Conservation (phyloP, 179 eudicot species). For the Vitellaria paradoxa region DNA sequence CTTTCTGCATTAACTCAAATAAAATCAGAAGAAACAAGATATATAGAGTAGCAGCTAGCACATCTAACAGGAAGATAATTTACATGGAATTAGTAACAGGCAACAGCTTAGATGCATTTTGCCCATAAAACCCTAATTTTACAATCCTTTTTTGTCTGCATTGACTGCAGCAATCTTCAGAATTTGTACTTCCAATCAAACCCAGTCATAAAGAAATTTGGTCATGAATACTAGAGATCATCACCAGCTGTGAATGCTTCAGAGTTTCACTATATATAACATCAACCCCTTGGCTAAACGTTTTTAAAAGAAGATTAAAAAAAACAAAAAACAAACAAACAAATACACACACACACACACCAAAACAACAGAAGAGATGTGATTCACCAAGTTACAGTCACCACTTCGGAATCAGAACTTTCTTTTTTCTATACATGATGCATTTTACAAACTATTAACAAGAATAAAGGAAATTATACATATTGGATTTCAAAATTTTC, state of each 20-base stretch:
- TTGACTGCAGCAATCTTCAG: neutral
- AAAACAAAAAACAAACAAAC: too few species aligned
- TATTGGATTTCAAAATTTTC: neutral
- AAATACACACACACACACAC: neutral
- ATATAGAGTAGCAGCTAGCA: neutral
- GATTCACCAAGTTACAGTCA: neutral
- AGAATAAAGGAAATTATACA: neutral
- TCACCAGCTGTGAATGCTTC: neutral
- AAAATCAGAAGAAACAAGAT: neutral
- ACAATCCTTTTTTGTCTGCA: neutral
- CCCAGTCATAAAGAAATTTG: neutral
- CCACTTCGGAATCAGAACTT: neutral
- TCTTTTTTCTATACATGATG: neutral
- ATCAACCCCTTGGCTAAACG: neutral
- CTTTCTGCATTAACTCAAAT: neutral
- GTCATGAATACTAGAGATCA: neutral
- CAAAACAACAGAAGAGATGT: neutral
- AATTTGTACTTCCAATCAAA: too few species aligned
- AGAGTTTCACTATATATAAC: neutral
- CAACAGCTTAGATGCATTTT: neutral
- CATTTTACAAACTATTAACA: neutral
- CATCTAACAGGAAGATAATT: neutral
- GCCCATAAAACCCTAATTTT: neutral
- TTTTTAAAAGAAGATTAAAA: neutral
- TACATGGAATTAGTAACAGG: neutral